Conservation (phyloP, 345 rosid species). For the Rhodamnia argentea region DNA sequence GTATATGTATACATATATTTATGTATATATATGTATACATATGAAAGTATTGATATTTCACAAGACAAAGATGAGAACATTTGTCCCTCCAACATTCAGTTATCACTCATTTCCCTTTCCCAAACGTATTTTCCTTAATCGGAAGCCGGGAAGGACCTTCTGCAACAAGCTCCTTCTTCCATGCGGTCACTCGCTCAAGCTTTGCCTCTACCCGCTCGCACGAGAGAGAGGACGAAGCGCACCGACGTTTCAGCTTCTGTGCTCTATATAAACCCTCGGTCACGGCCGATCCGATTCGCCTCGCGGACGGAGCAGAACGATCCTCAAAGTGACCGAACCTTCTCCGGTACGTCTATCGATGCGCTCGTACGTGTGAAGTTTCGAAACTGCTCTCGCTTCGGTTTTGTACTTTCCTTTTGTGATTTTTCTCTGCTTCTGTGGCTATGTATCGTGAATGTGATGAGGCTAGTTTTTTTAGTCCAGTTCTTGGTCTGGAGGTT, state of each 20-base stretch:
- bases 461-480: neutral
- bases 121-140: neutral
- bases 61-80: neutral
- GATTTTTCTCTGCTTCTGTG: neutral
- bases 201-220: neutral
- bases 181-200: neutral
- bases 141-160: neutral
- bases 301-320: neutral
- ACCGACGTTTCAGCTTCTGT: neutral
- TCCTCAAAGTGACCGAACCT: neutral
- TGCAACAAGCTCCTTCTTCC: neutral
- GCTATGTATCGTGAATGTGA: neutral
- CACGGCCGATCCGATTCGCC: neutral
- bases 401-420: neutral
- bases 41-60: neutral
- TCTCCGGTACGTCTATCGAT: neutral
- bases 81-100: neutral
- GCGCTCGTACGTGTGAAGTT: neutral
- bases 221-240: neutral
- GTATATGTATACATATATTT: too few species aligned
- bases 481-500: neutral
- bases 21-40: too few species aligned
- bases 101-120: neutral
- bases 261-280: neutral
- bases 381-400: neutral